Evolutionary conservation across 1,139 yeast species (phyloP).

Genomic region (Cylindricascospora bacillispora): DNA sequence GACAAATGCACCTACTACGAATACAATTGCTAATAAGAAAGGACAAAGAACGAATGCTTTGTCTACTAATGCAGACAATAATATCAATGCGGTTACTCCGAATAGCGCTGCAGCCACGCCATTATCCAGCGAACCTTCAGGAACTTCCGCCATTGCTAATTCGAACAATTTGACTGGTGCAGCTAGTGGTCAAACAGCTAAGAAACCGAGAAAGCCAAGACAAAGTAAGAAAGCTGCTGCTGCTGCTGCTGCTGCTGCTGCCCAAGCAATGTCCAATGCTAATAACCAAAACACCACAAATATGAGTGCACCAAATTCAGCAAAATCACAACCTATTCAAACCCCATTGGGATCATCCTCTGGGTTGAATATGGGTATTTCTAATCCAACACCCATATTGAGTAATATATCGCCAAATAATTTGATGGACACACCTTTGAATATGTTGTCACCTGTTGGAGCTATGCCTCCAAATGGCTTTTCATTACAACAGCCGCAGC

Average conservation of each 20-base stretch:
- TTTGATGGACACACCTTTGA: conserved; percentile 16
- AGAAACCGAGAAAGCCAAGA: conserved; percentile 22
- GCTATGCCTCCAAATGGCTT: too few species aligned
- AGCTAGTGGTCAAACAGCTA: conserved; percentile 9
- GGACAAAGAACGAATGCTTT: neutral
- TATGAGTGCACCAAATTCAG: conserved; percentile 1
- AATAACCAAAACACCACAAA: conserved; percentile 3
- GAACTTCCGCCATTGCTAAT: too few species aligned
- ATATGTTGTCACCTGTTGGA: conserved; percentile 12
- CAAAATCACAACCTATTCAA: conserved; percentile 1
- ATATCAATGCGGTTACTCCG: neutral
- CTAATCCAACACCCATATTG: conserved; percentile 10
- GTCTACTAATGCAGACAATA: neutral
- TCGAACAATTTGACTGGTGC: neutral
- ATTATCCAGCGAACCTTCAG: too few species aligned
- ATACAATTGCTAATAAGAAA: conserved; percentile 3
- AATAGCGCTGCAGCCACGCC: conserved; percentile 1
- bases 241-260: conserved; percentile 11
- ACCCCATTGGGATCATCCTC: conserved; percentile 2
- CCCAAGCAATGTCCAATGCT: conserved; percentile 5
- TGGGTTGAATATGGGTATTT: conserved; percentile 1
- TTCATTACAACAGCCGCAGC: conserved; percentile 1
- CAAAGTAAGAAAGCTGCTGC: conserved; percentile 19
- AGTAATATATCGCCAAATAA: conserved; percentile 15
- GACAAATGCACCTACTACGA: conserved; percentile 5